Base-by-base conservation (phyloP, 1,284 basidiomycete genomes). In the Marasmius fiardii region DNA sequence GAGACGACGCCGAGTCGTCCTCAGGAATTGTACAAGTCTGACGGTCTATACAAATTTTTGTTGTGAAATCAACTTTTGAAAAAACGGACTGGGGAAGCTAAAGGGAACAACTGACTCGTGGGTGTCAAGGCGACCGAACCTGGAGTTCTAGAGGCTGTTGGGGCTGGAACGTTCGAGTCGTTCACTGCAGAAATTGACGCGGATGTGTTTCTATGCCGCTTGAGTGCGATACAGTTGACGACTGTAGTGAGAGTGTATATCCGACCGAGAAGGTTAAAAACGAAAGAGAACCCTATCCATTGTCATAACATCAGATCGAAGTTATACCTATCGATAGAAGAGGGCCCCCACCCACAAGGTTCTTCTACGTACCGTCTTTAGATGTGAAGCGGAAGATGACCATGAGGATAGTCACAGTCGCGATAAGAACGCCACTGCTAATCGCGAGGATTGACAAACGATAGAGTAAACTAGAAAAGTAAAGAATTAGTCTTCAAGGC, bases 191-290 rank as follows among this genome's bases (percentile, higher is more conserved):
- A 7, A 14, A 7, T 14, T 20, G 11, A 14, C 11, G 39, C n/a
- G 7, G 2, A 2, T n/a, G n/a, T 7, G n/a, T 18, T n/a, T 41
- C n/a, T 41, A 7, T 41, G 39, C 7, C 20, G 39, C 39, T 41
- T n/a, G 16, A 54, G 41, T 26, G 45, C 26, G 39, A 58, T 37
- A 39, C 45, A 48, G 43, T 58, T 58, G 34, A 53, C 31, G 6
- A 58, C 48, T n/a, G 54, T 54, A 7, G 56, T 58, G 24, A 58
- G 34, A 14, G 56, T 58, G 31, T 58, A 58, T 11, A 58, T 34
- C 31, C 56, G 49, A 20, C 56, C 56, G 12, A 58, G 20, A 12
- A 51, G 39, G 24, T 51, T 39, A 18, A 58, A 58, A 12, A 54
- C 31, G 18, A 58, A 21, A 16, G 33, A n/a, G 43, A 54, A 58